These are phyloP conservation scores for Colletotrichum tropicale DNA, from an alignment of 2,329 filamentous ascomycete species.

Conservation along the genomic window DNA sequence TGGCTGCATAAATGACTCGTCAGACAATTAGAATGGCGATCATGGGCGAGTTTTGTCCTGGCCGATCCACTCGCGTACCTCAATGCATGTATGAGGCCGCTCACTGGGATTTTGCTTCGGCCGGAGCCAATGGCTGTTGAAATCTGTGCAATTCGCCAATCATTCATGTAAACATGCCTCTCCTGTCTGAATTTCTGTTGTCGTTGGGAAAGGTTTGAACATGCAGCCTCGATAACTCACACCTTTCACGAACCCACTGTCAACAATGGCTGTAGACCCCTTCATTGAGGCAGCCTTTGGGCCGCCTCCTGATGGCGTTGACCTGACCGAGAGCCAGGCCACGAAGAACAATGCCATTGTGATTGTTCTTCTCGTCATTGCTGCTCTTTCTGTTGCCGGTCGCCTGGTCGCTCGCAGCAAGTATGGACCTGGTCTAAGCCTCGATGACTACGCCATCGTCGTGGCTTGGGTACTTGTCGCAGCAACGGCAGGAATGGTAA, in stretches of 20 bases:
- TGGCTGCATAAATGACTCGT: not conserved
- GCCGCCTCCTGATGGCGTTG: not conserved
- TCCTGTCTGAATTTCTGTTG: not conserved
- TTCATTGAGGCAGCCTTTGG: not conserved
- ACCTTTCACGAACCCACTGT: not conserved
- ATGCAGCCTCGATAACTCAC: not conserved
- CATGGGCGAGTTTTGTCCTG: not conserved
- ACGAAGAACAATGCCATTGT: not conserved
- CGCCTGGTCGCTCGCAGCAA: not conserved
- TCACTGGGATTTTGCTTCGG: not conserved
- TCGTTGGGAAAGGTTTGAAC: not conserved
- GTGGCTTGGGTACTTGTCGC: not conserved
- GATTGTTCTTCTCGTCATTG: not conserved
- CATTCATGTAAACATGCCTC: not conserved
- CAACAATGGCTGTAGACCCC: not conserved
- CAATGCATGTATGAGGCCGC: too few species aligned
- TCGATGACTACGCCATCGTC: not conserved
- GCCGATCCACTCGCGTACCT: not conserved
- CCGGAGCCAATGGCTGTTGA: not conserved
- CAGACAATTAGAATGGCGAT: not conserved
- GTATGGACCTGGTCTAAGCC: slow-evolving; percentile 21
- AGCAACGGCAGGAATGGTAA: not conserved
- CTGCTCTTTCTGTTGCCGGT: not conserved
- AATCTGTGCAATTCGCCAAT: not conserved
- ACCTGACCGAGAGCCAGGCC: not conserved